Evolutionary conservation across 768 basidiomycete species (phyloP).

Genomic region (Leccinum pellstonianum): DNA sequence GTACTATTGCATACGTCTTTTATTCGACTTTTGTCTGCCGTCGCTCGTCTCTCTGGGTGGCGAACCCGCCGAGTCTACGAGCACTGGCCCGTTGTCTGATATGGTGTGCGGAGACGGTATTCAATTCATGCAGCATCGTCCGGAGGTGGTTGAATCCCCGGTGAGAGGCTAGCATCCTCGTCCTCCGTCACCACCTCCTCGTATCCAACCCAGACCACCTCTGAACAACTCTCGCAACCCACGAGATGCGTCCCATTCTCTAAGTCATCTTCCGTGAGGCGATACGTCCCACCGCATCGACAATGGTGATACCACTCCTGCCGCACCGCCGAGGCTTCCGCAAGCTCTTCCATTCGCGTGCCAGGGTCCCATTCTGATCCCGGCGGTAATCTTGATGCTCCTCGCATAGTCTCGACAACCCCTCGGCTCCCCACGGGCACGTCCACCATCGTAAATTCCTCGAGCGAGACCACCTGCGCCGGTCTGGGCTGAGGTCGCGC

Average conservation of each 20-base stretch:
- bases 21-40: no score
- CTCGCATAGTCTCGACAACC: not conserved
- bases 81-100: no score
- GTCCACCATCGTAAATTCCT: slow-evolving; percentile 49
- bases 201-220: slow-evolving; percentile 84
- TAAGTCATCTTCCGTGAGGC: slow-evolving; percentile 55
- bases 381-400: not conserved
- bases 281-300: slow-evolving; percentile 72
- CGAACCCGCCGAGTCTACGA: not conserved
- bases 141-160: no score
- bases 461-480: slow-evolving; percentile 75
- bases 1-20: no score
- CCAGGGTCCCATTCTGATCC: not conserved
- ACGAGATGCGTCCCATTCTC: slow-evolving; percentile 72
- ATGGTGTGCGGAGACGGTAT: no score
- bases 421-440: not conserved
- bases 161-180: not conserved
- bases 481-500: slow-evolving; percentile 50
- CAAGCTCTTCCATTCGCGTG: not conserved
- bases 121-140: no score
- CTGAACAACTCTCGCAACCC: slow-evolving; percentile 74
- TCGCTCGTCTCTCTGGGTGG: not conserved
- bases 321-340: slow-evolving; percentile 27
- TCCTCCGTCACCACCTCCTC: slow-evolving; percentile 50
- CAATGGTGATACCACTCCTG: slow-evolving; percentile 57